Base-by-base conservation (phyloP, 148 eudicot genomes). In the Rhododendron molle region DNA sequence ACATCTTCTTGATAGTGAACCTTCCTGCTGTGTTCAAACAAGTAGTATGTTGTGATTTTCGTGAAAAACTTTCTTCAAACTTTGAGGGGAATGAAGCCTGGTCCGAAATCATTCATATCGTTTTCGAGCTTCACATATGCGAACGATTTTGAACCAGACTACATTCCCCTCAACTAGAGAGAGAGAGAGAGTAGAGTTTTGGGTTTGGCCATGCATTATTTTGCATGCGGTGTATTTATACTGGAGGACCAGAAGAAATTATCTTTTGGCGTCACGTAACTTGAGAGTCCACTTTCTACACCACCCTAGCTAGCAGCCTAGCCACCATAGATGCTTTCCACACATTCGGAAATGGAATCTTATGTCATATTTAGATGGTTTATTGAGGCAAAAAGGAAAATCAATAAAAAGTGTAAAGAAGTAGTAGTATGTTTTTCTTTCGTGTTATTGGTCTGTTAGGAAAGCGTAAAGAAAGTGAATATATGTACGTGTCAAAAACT, bases 11-110 rank as follows among this genome's bases (percentile, higher is more conserved):
- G 43, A 10, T 36, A 73, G 7, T 73, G 36, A 30, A 16, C 40
- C 21, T 36, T 40, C 38, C n/a, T 15, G 2, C 21, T 10, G 23
- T 36, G 32, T 12, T 44, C 32, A 23, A 26, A 2, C 52, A 28
- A 13, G 0, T 20, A 26, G 0, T 34, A 26, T 80, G 8, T n/a
- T 9, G 32, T 11, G 28, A 13, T 21, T 21, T 8, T 2, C 21
- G 5, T 54, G 36, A 60, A 38, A 81, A 1, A 11, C 14, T 30
- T 43, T 1, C 49, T 2, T 20, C 5, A 0, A 32, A 81, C 49
- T 96, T 91, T 95, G 94, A 83, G 95, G 96, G 97, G 98, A 94
- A 95, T 94, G 98, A 95, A 95, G 97, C 95, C 98, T 95, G 98
- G 97, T 95, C 98, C 98, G 96, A 84, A 91, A 91, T 89, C 95